Percentiles rank a stretch among this genome's conserved stretches.
phyloP scores from a whole-genome alignment of 2,329 filamentous ascomycete species.

The Phyllosticta ampelicida region DNA sequence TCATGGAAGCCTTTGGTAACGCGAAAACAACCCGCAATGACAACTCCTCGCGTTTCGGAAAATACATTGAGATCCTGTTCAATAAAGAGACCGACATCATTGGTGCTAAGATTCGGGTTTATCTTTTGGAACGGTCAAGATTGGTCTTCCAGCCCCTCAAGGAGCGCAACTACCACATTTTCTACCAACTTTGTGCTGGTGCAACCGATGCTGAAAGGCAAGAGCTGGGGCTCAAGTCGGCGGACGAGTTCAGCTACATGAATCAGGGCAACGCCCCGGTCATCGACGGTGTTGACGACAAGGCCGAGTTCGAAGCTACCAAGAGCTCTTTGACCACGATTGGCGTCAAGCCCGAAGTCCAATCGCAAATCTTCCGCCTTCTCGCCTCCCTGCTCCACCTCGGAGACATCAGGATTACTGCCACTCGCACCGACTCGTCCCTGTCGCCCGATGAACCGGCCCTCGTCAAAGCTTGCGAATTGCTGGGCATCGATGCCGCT shows the following conservation, averaged over 20 bases:
- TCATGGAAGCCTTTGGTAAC: slow-evolving; percentile 99
- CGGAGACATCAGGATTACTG: slow-evolving; percentile 92
- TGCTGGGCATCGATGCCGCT: slow-evolving; percentile 74
- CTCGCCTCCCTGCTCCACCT: slow-evolving; percentile 86
- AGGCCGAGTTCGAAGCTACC: slow-evolving; percentile 83
- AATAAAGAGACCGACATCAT: slow-evolving; percentile 92
- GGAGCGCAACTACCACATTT: slow-evolving; percentile 98
- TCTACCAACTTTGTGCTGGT: slow-evolving; percentile 92
- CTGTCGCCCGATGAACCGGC: slow-evolving; percentile 72
- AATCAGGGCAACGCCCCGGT: slow-evolving; percentile 87
- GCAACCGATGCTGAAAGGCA: slow-evolving; percentile 75
- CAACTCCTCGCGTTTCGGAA: slow-evolving; percentile 97
- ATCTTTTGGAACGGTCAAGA: slow-evolving; percentile 87
- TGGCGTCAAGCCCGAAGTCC: slow-evolving; percentile 63
- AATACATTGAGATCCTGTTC: slow-evolving; percentile 99
- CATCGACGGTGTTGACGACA: slow-evolving; percentile 93
- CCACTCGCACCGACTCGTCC: slow-evolving; percentile 77
- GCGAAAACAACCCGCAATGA: slow-evolving; percentile 99
- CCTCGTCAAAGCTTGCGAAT: slow-evolving; percentile 66
- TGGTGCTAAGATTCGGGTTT: slow-evolving; percentile 92
- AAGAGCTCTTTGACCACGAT: slow-evolving; percentile 79
- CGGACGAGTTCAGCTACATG: slow-evolving; percentile 90
- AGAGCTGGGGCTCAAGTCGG: slow-evolving; percentile 64
- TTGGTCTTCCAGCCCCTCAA: slow-evolving; percentile 95
- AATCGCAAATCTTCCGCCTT: slow-evolving; percentile 78